phyloP scores from a whole-genome alignment of 2,329 filamentous ascomycete species.

The Colletotrichum tropicicola region DNA sequence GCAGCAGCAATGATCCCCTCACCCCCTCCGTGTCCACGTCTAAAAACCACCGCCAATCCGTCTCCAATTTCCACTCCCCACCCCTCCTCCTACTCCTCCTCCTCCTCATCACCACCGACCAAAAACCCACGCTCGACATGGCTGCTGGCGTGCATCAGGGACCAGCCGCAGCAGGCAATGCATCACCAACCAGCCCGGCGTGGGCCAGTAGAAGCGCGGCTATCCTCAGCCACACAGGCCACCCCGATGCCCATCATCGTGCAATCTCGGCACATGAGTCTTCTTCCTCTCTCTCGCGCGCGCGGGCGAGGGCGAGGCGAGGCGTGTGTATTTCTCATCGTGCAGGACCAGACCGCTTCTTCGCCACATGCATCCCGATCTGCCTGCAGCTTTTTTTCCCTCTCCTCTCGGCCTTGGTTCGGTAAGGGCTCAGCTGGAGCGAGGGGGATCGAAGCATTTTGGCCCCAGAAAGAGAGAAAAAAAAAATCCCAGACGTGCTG shows the following conservation, averaged over 20 bases:
- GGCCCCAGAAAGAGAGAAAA: neutral
- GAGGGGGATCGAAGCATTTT: neutral
- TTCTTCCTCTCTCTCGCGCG: neutral
- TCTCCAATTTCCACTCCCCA: neutral
- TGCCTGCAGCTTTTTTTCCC: no score
- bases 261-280: neutral
- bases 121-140: neutral
- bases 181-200: neutral
- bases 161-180: neutral
- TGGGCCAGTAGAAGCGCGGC: neutral
- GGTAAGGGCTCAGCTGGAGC: neutral
- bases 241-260: constrained; percentile 7
- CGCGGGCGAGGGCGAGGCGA: no score
- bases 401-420: neutral
- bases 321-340: no score
- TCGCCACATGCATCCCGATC: neutral
- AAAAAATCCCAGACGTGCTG: neutral
- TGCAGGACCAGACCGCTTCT: constrained; percentile 23
- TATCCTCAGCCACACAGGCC: neutral
- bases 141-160: neutral
- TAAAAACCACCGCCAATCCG: neutral
- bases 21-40: neutral
- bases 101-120: neutral
- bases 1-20: neutral
- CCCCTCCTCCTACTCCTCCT: neutral